Base-by-base conservation (phyloP, 2,329 filamentous ascomycete species). In the Ilyonectria sp. region DNA sequence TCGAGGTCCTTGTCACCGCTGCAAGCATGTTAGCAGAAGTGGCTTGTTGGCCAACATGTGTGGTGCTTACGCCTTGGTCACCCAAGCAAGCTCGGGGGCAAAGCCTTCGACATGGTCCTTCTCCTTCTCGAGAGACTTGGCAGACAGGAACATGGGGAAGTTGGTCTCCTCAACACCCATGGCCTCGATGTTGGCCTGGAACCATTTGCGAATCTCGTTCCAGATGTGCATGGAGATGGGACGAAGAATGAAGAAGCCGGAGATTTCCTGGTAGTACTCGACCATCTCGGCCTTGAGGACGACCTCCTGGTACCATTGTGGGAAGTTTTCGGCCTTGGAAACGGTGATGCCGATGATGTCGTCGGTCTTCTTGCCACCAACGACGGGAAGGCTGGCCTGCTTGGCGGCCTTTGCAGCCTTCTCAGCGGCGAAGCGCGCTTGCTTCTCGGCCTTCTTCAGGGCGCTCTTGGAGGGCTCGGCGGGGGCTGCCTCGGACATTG, bases 91-190 rank as follows among this genome's bases (percentile, higher is more conserved):
- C 82, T 96, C 93, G 37, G 96, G 95, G 59, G 96, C 96, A 81
- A 99, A 99, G n/a, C 96, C 96, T 82, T 99, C 95, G 69, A 99
- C 93, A 81, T 99, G 96, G 77, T 96, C 93, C 88, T 98, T 98
- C 83, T 98, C 95, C 80, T 89, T 89, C 79, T 90, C 88, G 71
- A 99, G 85, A 46, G 97, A 97, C 83, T 97, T 97, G 78, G 93
- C 87, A 19, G 94, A 97, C 72, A 99, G 90, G 84, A 98, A 99
- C 81, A 99, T 92, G 68, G 96, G 96, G 82, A 99, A 99, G 81
- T 94, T 97, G 79, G 94, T 93, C 86, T 99, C 97, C 82, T 96
- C 93, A 63, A 98, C 95, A 63, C 94, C 95, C 86, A 98, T 89
- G 56, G 88, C 90, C 87, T 97, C 95, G 80, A 98, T 99, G 75